Base-by-base conservation (phyloP, 2,329 filamentous ascomycete genomes). In the Venturia carpophila region DNA sequence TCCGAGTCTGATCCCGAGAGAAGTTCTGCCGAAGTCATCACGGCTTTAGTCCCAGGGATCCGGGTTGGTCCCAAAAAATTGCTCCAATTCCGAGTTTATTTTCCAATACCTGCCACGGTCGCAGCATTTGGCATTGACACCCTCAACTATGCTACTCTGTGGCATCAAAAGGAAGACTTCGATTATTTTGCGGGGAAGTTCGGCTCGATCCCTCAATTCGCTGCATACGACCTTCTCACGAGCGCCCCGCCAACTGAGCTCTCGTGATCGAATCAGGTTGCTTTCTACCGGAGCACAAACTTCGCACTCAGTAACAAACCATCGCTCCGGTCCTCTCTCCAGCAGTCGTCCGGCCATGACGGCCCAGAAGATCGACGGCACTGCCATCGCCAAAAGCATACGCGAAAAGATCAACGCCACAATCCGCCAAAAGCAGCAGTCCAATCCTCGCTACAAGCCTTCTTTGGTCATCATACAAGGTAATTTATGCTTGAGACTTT, bases 381-480 rank as follows among this genome's bases (percentile, higher is more conserved):
- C 88, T 65, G 91, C 91, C 75, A 92, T 97, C 80, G 94, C 94
- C 71, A 95, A 93, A 81, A 84, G 82, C 75, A 96, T 97, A 75
- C 88, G 94, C 68, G 90, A 92, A 80, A 83, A 84, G 68, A 83
- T 99, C 72, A 88, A 88, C 71, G 80, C 80, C 60, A 88, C 97
- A 77, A 95, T 99, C 77, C 83, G 85, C 70, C 82, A 90, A 75
- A 89, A 87, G 75, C 93, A 97, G 78, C 83, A 85, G 78, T 77
- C 82, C 67, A 97, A 97, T 75, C 89, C 93, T 49, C 84, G 92
- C 71, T 99, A 92, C 82, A 87, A 88, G 79, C 94, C 94, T 63
- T 89, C 85, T 69, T 83, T 99, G 75, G 94, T 92, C 76, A 99
- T 99, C 76, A 88, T 99, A 70, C 94, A 99, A 85, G 90, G 91